Evolutionary conservation across 805 yeast species (phyloP).

Genomic region (Kuraishia cidri): DNA sequence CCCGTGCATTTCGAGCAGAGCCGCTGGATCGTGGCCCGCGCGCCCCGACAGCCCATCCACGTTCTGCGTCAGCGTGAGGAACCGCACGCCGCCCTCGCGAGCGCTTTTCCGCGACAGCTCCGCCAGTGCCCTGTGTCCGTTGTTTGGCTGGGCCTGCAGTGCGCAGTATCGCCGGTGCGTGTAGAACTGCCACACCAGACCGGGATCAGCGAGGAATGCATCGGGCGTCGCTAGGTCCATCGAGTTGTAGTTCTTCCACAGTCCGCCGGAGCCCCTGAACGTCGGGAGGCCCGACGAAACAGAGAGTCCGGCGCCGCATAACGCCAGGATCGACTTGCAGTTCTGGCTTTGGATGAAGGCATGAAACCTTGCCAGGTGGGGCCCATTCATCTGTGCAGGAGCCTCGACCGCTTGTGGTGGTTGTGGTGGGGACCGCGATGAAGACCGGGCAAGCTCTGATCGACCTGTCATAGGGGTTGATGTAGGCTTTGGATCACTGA

Average conservation of each 20-base stretch:
- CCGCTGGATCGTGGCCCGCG: conserved; percentile 47
- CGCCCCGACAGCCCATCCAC: conserved; percentile 69
- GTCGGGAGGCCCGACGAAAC: conserved; percentile 73
- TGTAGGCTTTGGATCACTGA: not conserved
- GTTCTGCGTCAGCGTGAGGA: conserved; percentile 73
- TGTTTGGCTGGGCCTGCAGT: conserved; percentile 59
- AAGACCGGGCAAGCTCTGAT: too few species aligned
- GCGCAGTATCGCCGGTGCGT: conserved; percentile 61
- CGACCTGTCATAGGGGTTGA: not conserved
- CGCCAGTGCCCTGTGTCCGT: conserved; percentile 66
- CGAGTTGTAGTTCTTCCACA: conserved; percentile 72
- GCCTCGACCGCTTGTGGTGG: not conserved
- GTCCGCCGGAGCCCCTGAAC: conserved; percentile 62
- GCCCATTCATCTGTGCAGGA: conserved; percentile 1
- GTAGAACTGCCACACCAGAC: conserved; percentile 86
- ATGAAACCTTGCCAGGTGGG: conserved; percentile 30
- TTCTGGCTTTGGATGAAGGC: conserved; percentile 19
- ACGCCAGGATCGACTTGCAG: conserved; percentile 44
- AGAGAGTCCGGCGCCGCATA: conserved; percentile 80
- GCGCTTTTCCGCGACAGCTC: conserved; percentile 35
- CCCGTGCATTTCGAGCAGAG: conserved; percentile 73
- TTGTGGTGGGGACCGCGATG: too few species aligned
- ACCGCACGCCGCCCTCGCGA: conserved; percentile 15
- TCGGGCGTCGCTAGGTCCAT: conserved; percentile 89
- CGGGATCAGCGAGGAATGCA: conserved; percentile 77